phyloP scores from a whole-genome alignment of 2,329 filamentous ascomycete species.

The Aspergillus sp. region DNA sequence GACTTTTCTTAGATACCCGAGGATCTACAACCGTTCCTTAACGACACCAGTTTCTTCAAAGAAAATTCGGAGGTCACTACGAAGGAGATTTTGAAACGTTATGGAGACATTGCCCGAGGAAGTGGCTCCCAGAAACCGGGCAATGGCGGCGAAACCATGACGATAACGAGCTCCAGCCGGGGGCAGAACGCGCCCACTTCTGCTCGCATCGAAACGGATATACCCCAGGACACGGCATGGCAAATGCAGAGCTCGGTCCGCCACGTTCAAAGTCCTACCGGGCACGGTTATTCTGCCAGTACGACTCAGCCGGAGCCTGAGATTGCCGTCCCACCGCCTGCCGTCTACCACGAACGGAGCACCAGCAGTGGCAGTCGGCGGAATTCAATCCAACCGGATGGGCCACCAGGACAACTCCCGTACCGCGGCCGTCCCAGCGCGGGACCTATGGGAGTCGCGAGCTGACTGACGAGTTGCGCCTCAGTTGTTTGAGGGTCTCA shows the following conservation, averaged over 20 bases:
- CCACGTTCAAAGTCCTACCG: conserved; percentile 49
- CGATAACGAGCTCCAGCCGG: conserved; percentile 31
- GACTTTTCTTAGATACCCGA: conserved; percentile 64
- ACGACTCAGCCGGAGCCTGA: conserved; percentile 17
- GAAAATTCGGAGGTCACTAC: conserved; percentile 80
- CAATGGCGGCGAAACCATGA: conserved; percentile 46
- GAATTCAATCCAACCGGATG: conserved; percentile 17
- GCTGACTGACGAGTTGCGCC: conserved; percentile 13
- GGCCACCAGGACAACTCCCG: conserved; percentile 23
- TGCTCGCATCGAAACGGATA: conserved; percentile 74
- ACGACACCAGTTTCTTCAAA: conserved; percentile 73
- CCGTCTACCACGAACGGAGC: conserved; percentile 26
- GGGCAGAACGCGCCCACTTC: conserved; percentile 41
- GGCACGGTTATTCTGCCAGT: conserved; percentile 23
- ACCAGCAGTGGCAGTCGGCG: conserved; percentile 26
- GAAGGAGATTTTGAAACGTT: conserved; percentile 92
- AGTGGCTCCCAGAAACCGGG: conserved; percentile 48
- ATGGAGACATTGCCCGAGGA: conserved; percentile 68
- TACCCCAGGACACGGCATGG: conserved; percentile 59
- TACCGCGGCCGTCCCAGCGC: conserved; percentile 29
- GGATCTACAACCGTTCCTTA: conserved; percentile 76
- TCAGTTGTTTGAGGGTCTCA: conserved; percentile 2
- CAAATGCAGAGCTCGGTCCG: conserved; percentile 77
- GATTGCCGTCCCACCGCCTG: conserved; percentile 15
- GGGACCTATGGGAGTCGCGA: conserved; percentile 32